Evolutionary conservation across 768 basidiomycete species (phyloP).

Genomic region (Cyclocybe cylindracea): DNA sequence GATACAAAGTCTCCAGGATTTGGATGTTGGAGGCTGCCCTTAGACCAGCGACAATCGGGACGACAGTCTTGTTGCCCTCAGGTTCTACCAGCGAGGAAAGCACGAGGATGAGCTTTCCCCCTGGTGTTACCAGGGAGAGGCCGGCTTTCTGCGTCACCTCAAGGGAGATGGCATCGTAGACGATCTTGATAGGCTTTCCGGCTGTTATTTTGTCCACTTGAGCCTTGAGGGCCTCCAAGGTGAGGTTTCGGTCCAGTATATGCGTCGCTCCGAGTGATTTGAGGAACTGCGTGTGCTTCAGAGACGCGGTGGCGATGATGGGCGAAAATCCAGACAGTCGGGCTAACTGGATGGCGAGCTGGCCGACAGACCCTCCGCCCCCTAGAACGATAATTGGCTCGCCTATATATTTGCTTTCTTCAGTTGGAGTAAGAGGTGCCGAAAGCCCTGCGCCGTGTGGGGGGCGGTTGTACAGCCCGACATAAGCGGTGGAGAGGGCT

Average conservation of each 20-base stretch:
- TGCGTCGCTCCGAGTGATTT: conserved; percentile 42
- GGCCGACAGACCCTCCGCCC: conserved; percentile 48
- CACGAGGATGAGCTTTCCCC: conserved; percentile 9
- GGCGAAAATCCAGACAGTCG: conserved; percentile 41
- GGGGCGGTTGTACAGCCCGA: conserved; percentile 42
- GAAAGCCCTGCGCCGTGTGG: conserved; percentile 40
- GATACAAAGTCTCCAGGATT: conserved; percentile 15
- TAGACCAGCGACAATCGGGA: conserved; percentile 9
- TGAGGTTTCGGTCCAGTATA: conserved; percentile 30
- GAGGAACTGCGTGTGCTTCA: conserved; percentile 28
- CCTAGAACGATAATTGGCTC: conserved; percentile 49
- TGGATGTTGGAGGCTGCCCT: conserved; percentile 12
- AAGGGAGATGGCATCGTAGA: conserved; percentile 26
- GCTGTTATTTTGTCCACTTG: conserved; percentile 21
- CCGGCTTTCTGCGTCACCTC: conserved; percentile 22
- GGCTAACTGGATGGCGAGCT: conserved; percentile 42
- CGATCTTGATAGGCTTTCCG: conserved; percentile 17
- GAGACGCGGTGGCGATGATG: conserved; percentile 40
- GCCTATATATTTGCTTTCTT: conserved; percentile 41
- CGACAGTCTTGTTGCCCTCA: conserved; percentile 11
- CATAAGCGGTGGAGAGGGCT: conserved; percentile 44
- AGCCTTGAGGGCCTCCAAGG: conserved; percentile 11
- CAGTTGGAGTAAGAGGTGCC: conserved; percentile 31
- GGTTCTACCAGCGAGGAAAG: not conserved
- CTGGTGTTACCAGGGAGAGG: conserved; percentile 21